Evolutionary conservation across 2,329 filamentous ascomycete genomes (phyloP), one percentile per base, ranked within the genome.

Genomic region (Colletotrichum sidae): DNA sequence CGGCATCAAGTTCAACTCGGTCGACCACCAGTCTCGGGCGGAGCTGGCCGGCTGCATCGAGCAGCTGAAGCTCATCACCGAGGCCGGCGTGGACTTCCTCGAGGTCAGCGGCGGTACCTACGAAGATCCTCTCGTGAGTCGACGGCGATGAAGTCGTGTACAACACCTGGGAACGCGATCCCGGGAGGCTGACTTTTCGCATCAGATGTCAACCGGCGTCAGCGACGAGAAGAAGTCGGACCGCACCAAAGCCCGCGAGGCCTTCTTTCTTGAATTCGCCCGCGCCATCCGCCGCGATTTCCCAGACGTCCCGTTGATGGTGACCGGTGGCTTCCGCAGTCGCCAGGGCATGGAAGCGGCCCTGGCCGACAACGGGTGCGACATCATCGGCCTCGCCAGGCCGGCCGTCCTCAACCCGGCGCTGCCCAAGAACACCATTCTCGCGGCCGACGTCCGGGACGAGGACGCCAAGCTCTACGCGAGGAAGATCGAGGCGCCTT

Each of bases 221-320:
- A 67, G 59, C 68, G 65, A 64, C 60, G 70, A 55, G 70, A 72
- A 70, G 53, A 72, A 78, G 70, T 72, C 74, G 8, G 77, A 78
- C 25, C 79, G 79, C 13, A 88, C 85, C 11, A 80, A 80, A 11
- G 81, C 82, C 0, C 83, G 89, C 8, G 89, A 92, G 69, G 87
- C 88, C 0, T 92, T 90, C 79, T 92, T 92, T 76, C 78, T 91
- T 1, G 85, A 90, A 50, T 92, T 91, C 68, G 86, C 87, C 0
- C 76, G 79, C n/a, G 77, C 79, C 8, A 81, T 86, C 39, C 81
- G 86, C 35, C 70, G 72, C 5, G 74, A 76, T 33, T 80, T 84
- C 59, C 80, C 81, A 0, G 68, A 76, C 4, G 74, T 84, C 0
- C 75, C 82, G 0, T 73, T 88, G 38, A 84, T 88, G 78, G 81